These are phyloP conservation scores for Trapa incisa DNA, from an alignment of 345 rosid genomes.

Conservation along the genomic window DNA sequence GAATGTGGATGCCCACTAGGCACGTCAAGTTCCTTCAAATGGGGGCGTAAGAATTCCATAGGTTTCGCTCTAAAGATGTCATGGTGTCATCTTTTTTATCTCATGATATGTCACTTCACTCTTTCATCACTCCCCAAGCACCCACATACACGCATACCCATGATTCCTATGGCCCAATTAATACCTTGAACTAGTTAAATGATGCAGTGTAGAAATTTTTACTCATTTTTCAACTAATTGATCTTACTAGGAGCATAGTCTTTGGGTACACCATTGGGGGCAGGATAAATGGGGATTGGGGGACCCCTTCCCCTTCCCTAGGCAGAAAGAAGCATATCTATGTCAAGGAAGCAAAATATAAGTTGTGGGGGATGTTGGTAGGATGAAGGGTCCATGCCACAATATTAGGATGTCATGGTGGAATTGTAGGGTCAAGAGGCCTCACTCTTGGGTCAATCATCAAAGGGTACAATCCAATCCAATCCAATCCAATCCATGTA, in stretches of 20 bases:
- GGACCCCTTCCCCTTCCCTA: too few relatives aligned
- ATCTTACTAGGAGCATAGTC: too few relatives aligned
- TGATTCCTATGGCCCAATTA: not conserved
- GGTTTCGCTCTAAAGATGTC: conserved; percentile 2
- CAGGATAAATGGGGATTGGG: too few relatives aligned
- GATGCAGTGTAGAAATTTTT: too few relatives aligned
- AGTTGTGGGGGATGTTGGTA: not conserved
- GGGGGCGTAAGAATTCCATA: conserved; percentile 3
- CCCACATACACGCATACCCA: not conserved
- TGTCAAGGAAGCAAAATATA: not conserved
- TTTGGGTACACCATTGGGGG: too few relatives aligned
- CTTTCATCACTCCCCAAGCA: not conserved
- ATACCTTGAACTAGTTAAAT: too few relatives aligned
- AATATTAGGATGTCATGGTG: not conserved
- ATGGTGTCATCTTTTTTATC: not conserved
- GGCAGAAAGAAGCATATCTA: too few relatives aligned
- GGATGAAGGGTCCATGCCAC: not conserved
- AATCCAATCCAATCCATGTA: not conserved
- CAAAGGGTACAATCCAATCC: not conserved
- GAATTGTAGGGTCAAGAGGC: not conserved
- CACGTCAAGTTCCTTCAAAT: not conserved
- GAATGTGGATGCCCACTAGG: not conserved
- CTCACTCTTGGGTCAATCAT: not conserved
- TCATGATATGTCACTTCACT: not conserved
- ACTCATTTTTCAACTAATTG: too few relatives aligned